Evolutionary conservation across 768 basidiomycete genomes (phyloP).

Genomic region (Tulasnella sp.): DNA sequence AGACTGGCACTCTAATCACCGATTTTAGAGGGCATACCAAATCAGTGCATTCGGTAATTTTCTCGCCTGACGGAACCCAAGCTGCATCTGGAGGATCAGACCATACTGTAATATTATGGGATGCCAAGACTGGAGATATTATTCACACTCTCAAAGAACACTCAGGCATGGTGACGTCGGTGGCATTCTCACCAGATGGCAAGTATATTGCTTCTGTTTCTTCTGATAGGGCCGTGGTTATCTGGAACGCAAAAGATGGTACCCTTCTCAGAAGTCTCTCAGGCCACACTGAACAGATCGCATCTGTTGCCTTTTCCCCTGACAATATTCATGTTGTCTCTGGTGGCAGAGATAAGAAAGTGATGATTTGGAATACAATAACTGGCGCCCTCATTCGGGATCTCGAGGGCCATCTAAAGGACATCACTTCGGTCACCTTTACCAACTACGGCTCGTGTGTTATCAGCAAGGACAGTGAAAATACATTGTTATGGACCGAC

Average conservation of each 20-base stretch:
- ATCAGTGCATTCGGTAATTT: constrained; percentile 6
- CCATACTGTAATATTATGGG: constrained; percentile 11
- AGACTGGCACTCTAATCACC: neutral
- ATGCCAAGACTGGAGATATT: neutral
- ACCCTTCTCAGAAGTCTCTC: neutral
- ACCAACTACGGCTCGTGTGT: no score
- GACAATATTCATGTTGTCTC: constrained; percentile 8
- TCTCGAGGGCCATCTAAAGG: constrained; percentile 1
- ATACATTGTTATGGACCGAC: no score
- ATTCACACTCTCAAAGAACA: neutral
- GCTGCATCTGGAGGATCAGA: constrained; percentile 10
- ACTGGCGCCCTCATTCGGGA: neutral
- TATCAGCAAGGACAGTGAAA: no score
- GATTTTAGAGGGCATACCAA: constrained; percentile 1
- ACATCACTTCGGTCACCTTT: no score
- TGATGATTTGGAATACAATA: constrained; percentile 4
- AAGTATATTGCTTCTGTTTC: constrained; percentile 5
- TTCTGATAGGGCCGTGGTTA: constrained; percentile 4
- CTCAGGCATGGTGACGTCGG: neutral
- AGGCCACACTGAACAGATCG: constrained; percentile 1
- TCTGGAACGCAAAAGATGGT: constrained; percentile 9
- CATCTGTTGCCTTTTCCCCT: constrained; percentile 12
- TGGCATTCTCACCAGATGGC: constrained; percentile 7
- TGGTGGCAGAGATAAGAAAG: constrained; percentile 5
- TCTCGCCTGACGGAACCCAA: constrained; percentile 11